A percentile compares a stretch with the other conserved stretches of the same genome.
phyloP scores from a whole-genome alignment of 345 rosid species.

The Aquilaria malaccensis region DNA sequence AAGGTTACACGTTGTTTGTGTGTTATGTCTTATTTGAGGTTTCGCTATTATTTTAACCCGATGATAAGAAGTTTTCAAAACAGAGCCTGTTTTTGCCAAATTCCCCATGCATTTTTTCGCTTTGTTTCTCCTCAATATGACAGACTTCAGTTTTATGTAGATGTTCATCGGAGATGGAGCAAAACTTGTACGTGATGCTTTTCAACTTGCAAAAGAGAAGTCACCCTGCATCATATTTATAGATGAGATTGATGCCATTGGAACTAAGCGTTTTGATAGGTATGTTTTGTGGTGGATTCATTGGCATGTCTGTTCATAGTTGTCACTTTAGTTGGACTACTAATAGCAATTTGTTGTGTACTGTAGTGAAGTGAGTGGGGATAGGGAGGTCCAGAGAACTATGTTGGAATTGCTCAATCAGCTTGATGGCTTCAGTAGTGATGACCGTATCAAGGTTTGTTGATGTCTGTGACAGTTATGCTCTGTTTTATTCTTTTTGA shows the following conservation, averaged over 20 bases:
- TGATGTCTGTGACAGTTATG: background rate
- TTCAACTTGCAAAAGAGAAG: slow-evolving; percentile 98
- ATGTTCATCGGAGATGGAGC: slow-evolving; percentile 99
- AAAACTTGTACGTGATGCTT: slow-evolving; percentile 99
- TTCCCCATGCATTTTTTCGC: background rate
- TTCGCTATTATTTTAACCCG: too few species aligned
- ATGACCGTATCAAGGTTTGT: slow-evolving; percentile 90
- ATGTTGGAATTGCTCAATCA: slow-evolving; percentile 98
- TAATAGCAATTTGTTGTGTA: slow-evolving; percentile 4
- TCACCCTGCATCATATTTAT: slow-evolving; percentile 99
- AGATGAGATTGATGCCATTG: slow-evolving; percentile 98
- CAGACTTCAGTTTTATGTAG: slow-evolving; percentile 29
- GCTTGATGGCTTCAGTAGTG: slow-evolving; percentile 99
- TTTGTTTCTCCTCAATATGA: background rate
- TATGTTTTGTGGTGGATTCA: slow-evolving; percentile 12
- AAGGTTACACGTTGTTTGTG: too few species aligned
- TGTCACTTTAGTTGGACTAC: background rate
- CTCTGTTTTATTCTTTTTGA: background rate
- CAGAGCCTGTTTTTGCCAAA: background rate
- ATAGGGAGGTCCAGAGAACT: slow-evolving; percentile 98
- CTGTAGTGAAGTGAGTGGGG: slow-evolving; percentile 99
- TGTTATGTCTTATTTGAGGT: too few species aligned
- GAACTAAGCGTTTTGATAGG: slow-evolving; percentile 99
- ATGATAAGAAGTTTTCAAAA: too few species aligned
- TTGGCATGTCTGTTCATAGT: background rate